phyloP scores from a whole-genome alignment of 2,329 filamentous ascomycete species.

The Sporothrix mexicana region DNA sequence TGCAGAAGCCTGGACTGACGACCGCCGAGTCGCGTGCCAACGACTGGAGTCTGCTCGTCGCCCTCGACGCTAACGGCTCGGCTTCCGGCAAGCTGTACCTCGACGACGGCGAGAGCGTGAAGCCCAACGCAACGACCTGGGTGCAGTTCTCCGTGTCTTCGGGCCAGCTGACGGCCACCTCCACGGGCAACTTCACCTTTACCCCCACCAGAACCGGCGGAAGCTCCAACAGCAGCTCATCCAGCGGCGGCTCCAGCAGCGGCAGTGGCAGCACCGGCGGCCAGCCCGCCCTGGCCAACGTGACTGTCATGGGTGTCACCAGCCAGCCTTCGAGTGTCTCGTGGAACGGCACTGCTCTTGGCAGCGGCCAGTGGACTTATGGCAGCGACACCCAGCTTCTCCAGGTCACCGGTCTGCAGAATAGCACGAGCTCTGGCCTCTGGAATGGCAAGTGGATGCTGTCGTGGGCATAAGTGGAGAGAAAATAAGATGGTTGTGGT shows the following conservation, averaged over 20 bases:
- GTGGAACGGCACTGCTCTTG: slow-evolving; percentile 57
- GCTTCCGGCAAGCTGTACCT: slow-evolving; percentile 71
- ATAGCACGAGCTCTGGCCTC: slow-evolving; percentile 58
- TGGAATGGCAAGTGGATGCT: slow-evolving; percentile 64
- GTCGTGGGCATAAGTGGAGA: slow-evolving; percentile 52
- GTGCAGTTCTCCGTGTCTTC: slow-evolving; percentile 26
- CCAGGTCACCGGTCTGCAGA: slow-evolving; percentile 56
- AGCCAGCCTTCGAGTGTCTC: slow-evolving; percentile 51
- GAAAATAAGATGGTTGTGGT: not conserved
- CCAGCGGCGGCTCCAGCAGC: not conserved
- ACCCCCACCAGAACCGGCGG: slow-evolving; percentile 50
- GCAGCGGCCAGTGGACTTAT: slow-evolving; percentile 53
- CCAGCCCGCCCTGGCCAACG: slow-evolving; percentile 57
- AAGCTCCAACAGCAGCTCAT: slow-evolving; percentile 46
- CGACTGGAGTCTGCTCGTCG: slow-evolving; percentile 70
- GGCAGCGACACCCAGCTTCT: slow-evolving; percentile 56
- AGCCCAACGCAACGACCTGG: slow-evolving; percentile 33
- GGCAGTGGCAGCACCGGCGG: too few relatives aligned
- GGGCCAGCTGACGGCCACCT: slow-evolving; percentile 52
- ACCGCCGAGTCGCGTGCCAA: slow-evolving; percentile 67
- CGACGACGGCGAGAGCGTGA: slow-evolving; percentile 74
- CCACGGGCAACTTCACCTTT: slow-evolving; percentile 55
- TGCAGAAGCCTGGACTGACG: slow-evolving; percentile 71
- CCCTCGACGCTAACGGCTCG: slow-evolving; percentile 59
- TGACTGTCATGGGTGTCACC: slow-evolving; percentile 66